Evolutionary conservation across 495 filamentous ascomycete genomes (phyloP).

Genomic region (Cercophora sp.): DNA sequence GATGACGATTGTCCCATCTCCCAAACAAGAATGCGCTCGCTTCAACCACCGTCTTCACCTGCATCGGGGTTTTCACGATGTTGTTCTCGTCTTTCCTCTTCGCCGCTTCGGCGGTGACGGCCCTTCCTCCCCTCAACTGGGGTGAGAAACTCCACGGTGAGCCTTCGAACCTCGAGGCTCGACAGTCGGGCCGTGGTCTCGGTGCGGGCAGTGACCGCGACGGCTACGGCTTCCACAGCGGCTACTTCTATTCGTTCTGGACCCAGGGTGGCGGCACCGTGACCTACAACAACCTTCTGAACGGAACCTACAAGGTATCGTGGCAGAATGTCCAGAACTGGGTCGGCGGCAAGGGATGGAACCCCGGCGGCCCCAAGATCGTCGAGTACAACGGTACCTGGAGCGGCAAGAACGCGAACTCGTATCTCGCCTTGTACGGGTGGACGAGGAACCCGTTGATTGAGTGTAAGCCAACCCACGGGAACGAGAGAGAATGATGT

Average conservation of each 20-base stretch:
- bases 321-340: slow-evolving; percentile 56
- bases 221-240: slow-evolving; percentile 33
- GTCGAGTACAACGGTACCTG: slow-evolving; percentile 53
- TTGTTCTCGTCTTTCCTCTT: background rate
- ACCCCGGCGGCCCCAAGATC: slow-evolving; percentile 42
- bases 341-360: slow-evolving; percentile 63
- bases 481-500: too few relatives aligned
- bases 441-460: slow-evolving; percentile 54
- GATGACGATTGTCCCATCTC: slow-evolving; percentile 1
- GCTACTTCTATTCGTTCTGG: slow-evolving; percentile 61
- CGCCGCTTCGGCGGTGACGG: background rate
- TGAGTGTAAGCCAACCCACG: too few relatives aligned
- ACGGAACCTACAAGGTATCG: slow-evolving; percentile 49
- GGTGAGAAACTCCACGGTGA: slow-evolving; percentile 2
- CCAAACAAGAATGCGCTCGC: background rate
- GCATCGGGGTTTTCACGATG: background rate
- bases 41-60: background rate
- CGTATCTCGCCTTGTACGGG: slow-evolving; percentile 57
- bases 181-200: background rate
- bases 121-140: slow-evolving; percentile 1
- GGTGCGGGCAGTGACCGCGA: background rate
- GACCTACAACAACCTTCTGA: slow-evolving; percentile 52
- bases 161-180: background rate
- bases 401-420: slow-evolving; percentile 44
- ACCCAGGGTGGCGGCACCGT: slow-evolving; percentile 53